Evolutionary conservation across 768 basidiomycete species (phyloP).

Genomic region (Tubosaeta sp.): DNA sequence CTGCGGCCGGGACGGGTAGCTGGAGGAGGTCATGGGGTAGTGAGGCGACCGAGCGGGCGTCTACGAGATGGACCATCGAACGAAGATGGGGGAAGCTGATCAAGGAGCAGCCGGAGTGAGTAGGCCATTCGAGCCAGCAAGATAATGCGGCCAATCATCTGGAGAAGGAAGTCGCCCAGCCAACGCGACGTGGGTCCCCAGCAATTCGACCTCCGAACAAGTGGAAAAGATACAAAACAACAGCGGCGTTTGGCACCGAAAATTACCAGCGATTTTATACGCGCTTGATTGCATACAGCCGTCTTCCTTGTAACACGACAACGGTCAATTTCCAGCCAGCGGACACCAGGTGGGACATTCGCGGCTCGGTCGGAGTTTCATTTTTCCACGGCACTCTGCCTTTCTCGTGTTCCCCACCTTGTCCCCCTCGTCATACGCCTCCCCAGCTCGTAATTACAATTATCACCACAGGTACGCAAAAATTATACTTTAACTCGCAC

Average conservation of each 20-base stretch:
- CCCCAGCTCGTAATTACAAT: constrained; percentile 19
- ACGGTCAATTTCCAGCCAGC: background rate
- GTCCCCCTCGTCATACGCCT: constrained; percentile 31
- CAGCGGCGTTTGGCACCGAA: background rate
- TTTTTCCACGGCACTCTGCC: constrained; percentile 26
- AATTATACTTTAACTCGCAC: constrained; percentile 8
- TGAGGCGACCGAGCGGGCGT: background rate
- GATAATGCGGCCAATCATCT: constrained; percentile 2
- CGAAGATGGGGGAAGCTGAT: constrained; percentile 1
- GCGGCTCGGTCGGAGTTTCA: constrained; percentile 35
- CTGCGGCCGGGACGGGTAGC: constrained; percentile 43
- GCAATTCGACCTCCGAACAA: constrained; percentile 14
- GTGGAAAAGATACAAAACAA: background rate
- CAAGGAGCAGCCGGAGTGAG: background rate
- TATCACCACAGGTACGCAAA: constrained; percentile 21
- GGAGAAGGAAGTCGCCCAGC: constrained; percentile 10
- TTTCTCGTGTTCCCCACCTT: constrained; percentile 32
- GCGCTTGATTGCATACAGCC: no score
- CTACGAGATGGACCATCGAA: constrained; percentile 4
- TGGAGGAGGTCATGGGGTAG: constrained; percentile 14
- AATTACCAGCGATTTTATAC: background rate
- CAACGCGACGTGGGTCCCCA: constrained; percentile 7
- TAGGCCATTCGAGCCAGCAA: constrained; percentile 1
- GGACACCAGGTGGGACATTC: constrained; percentile 22
- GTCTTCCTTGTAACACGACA: background rate